Evolutionary conservation across 371 early-diverging fungal genomes (phyloP), one percentile per base, ranked within the genome.

Genomic region (Apophysomyces trapeziformis): DNA sequence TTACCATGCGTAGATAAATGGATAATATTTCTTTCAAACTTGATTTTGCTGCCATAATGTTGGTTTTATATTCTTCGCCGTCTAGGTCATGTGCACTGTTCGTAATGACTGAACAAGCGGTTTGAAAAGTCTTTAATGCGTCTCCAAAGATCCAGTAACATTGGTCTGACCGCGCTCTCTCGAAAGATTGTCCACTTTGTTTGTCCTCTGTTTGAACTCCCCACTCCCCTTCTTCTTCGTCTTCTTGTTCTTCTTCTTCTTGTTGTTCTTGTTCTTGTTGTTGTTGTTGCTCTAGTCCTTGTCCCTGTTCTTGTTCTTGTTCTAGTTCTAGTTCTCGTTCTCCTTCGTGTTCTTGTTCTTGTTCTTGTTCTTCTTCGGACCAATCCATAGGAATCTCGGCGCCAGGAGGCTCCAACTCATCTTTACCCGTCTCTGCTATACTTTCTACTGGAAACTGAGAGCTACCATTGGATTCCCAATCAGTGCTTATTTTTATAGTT

Each of bases 111-210:
- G 41, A 35, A 45, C 72, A 69, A 1, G 82, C 70, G 8, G 67
- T 43, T 63, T 81, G 70, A 44, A 78, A 81, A 57, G 70, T 66
- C 16, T 66, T 70, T 12, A 81, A 44, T 2, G 79, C 73, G 62
- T 81, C 82, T 8, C 79, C 82, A 71, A 81, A 81, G 9, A 81
- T 75, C 78, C 78, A 77, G 63, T 78, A 78, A 2, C 77, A 78
- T 61, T 81, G 82, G 61, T 73, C 68, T 13, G 71, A 68, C 54
- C 76, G 78, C 16, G 68, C 44, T 0, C 63, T 67, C 5, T 66
- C 60, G 3, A 58, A 16, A 18, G 18, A 16, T 37, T 56, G 41
- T 18, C n/a, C 26, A n/a, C 13, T n/a, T 26, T 26, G 32, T 26
- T 26, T 26, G 32, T 26, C 32, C 32, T 26, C 32, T 26, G 32